Evolutionary conservation across 2,329 filamentous ascomycete genomes (phyloP).

Genomic region (Zelopaecilomyces penicillatus): DNA sequence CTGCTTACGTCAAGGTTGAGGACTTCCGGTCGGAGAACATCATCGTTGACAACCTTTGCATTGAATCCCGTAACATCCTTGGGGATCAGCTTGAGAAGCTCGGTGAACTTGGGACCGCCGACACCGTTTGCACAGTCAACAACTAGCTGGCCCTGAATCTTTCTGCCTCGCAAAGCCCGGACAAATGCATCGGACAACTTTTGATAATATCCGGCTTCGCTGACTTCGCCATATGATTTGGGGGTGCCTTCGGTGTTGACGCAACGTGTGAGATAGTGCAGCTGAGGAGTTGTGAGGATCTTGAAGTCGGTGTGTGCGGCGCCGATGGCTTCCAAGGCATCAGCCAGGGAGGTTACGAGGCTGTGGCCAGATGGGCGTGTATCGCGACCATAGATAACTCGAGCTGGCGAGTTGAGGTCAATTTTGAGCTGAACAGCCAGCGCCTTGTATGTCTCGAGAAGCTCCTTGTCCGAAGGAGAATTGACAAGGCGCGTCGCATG

Average conservation of each 20-base stretch:
- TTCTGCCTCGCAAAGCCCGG: conserved; percentile 69
- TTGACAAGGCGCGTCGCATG: conserved; percentile 88
- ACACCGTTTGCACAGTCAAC: conserved; percentile 98
- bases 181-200: conserved; percentile 83
- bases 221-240: conserved; percentile 79
- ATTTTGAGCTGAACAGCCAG: conserved; percentile 70
- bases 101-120: conserved; percentile 80
- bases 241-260: conserved; percentile 86
- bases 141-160: conserved; percentile 63
- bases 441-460: conserved; percentile 67
- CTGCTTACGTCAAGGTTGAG: conserved; percentile 73
- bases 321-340: conserved; percentile 68
- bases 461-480: conserved; percentile 62
- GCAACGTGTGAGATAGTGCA: conserved; percentile 93
- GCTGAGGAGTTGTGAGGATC: conserved; percentile 90
- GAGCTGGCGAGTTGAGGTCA: conserved; percentile 60
- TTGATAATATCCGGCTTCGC: conserved; percentile 88
- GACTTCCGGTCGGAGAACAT: conserved; percentile 80
- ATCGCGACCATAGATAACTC: conserved; percentile 84
- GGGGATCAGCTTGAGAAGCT: conserved; percentile 77
- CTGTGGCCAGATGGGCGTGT: conserved; percentile 86
- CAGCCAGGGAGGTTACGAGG: conserved; percentile 69
- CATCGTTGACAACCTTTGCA: conserved; percentile 84
- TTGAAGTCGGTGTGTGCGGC: conserved; percentile 77
- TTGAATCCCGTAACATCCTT: conserved; percentile 62